Evolutionary conservation across 768 basidiomycete species (phyloP).

Genomic region (Tricholoma terreum): DNA sequence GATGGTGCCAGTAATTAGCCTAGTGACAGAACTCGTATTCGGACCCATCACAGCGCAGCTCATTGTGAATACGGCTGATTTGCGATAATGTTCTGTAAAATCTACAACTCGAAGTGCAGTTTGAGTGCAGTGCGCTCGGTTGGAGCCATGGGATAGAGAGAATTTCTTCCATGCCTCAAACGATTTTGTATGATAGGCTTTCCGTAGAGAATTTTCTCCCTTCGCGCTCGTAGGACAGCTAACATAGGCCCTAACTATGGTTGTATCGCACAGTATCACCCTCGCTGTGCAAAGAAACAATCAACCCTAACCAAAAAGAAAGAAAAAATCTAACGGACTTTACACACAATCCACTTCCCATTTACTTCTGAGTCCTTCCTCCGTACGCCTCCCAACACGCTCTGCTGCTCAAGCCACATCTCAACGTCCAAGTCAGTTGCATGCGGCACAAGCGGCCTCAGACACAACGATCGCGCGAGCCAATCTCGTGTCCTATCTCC

Average conservation of each 20-base stretch:
- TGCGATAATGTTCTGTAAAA: too few species aligned
- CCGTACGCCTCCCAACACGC: slow-evolving; percentile 43
- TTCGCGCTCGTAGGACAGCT: too few species aligned
- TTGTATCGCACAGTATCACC: background rate
- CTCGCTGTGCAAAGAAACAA: background rate
- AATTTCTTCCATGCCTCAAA: too few species aligned
- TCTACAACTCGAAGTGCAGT: too few species aligned
- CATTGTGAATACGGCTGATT: too few species aligned
- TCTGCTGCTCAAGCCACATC: slow-evolving; percentile 50
- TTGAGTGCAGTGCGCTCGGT: too few species aligned
- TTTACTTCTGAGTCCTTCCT: slow-evolving; percentile 56
- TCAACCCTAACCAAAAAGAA: background rate
- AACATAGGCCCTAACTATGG: background rate
- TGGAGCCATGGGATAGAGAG: too few species aligned
- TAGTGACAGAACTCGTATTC: too few species aligned
- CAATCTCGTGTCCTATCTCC: slow-evolving; percentile 39
- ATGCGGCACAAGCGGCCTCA: slow-evolving; percentile 34
- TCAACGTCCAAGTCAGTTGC: slow-evolving; percentile 33
- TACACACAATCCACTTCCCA: slow-evolving; percentile 57
- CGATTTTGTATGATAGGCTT: too few species aligned
- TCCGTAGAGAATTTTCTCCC: too few species aligned
- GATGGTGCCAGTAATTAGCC: too few species aligned
- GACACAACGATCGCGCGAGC: slow-evolving; percentile 47
- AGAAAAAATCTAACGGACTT: slow-evolving; percentile 30
- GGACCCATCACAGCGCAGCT: too few species aligned